Evolutionary conservation across 2,329 filamentous ascomycete genomes (phyloP).

Genomic region (Arthrobotrys entomopaga): DNA sequence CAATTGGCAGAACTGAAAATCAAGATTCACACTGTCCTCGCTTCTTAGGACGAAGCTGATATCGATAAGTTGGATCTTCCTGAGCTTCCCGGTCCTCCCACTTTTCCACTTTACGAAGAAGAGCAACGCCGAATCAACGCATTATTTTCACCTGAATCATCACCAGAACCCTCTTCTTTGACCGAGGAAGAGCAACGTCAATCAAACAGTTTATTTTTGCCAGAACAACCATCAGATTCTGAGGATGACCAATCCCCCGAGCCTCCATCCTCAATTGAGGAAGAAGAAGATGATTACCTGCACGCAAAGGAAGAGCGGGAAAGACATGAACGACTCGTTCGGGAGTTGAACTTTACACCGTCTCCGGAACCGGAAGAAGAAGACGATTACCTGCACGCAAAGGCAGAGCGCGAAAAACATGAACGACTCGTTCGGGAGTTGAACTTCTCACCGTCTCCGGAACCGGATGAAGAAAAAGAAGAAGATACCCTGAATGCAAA

Average conservation of each 20-base stretch:
- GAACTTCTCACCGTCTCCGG: slow-evolving; percentile 10
- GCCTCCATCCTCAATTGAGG: neutral
- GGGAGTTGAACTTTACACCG: slow-evolving; percentile 8
- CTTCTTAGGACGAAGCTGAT: slow-evolving; percentile 40
- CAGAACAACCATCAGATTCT: no score
- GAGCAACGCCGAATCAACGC: no score
- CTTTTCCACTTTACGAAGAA: neutral
- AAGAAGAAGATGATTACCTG: no score
- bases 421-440: slow-evolving; percentile 3
- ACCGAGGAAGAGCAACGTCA: no score
- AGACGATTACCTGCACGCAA: no score
- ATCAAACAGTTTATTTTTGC: no score
- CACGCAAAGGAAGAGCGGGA: neutral
- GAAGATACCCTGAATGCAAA: no score
- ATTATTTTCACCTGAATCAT: neutral
- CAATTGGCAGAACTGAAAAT: slow-evolving; percentile 44
- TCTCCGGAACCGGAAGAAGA: neutral
- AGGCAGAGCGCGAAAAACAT: neutral
- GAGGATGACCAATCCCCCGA: no score
- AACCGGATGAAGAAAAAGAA: slow-evolving; percentile 2
- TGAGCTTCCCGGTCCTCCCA: slow-evolving; percentile 12
- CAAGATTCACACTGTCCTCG: slow-evolving; percentile 46
- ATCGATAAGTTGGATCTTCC: slow-evolving; percentile 8
- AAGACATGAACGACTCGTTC: neutral
- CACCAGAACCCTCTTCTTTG: neutral